Percentiles rank a stretch among this genome's conserved stretches.
Evolutionary conservation across 1,139 yeast genomes (phyloP).

Genomic region (Arxiozyma heterogenica): DNA sequence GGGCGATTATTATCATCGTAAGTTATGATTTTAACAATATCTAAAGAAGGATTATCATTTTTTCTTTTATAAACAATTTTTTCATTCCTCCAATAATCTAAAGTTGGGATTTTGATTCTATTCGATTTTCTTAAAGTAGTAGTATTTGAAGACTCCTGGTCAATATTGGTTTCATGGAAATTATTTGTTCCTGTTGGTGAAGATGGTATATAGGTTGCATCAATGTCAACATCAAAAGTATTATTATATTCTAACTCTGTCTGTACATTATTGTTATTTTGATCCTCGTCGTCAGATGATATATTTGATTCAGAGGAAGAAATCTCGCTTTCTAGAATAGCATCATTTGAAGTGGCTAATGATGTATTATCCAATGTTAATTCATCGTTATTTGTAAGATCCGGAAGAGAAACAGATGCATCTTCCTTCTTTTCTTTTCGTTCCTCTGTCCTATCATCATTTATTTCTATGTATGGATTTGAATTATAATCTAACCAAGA

Average conservation of each 20-base stretch:
- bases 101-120: constrained; percentile 59
- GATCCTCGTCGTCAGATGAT: not conserved
- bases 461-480: constrained; percentile 9
- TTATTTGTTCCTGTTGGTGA: not conserved
- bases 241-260: not conserved
- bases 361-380: constrained; percentile 22
- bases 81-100: constrained; percentile 84
- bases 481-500: not conserved
- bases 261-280: not conserved
- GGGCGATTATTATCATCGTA: constrained; percentile 25
- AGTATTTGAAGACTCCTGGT: not conserved
- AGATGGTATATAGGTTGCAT: constrained; percentile 8
- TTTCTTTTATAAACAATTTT: constrained; percentile 54
- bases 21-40: constrained; percentile 50
- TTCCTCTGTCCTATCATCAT: not conserved
- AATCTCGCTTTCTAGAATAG: constrained; percentile 23
- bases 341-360: constrained; percentile 27
- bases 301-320: constrained; percentile 2
- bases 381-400: constrained; percentile 27
- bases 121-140: constrained; percentile 41
- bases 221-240: constrained; percentile 6
- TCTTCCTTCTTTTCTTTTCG: constrained; percentile 11
- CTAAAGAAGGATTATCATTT: constrained; percentile 45
- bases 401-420: constrained; percentile 16
- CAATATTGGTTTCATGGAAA: not conserved